phyloP scores from a whole-genome alignment of 129 eudicot species.

The Arctium lappa region DNA sequence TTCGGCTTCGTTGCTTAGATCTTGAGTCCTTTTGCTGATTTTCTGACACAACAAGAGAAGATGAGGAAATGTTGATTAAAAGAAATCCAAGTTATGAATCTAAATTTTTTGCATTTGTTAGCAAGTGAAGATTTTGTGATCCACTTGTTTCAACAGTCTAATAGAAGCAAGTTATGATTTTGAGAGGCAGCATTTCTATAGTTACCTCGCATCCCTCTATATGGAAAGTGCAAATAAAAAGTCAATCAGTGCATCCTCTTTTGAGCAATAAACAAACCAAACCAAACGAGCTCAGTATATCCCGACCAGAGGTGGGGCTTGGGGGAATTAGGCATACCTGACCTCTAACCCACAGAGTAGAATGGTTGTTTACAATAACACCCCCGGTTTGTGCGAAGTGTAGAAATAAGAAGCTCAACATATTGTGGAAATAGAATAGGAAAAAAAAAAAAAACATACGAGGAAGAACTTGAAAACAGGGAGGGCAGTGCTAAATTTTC shows the following conservation, averaged over 20 bases:
- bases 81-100: not conserved
- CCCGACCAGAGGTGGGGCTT: not conserved
- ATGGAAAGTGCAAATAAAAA: not conserved
- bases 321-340: not conserved
- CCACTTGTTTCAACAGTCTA: not conserved
- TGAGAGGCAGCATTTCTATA: no score
- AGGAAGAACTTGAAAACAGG: no score
- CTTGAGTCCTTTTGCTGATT: constrained; percentile 76
- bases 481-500: no score
- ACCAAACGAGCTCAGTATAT: not conserved
- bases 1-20: constrained; percentile 74
- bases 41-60: constrained; percentile 41
- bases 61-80: not conserved
- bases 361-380: no score
- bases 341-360: no score
- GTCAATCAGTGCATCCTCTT: not conserved
- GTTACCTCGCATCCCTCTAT: no score
- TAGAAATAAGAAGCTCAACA: no score
- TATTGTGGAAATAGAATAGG: no score
- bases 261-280: not conserved
- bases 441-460: no score
- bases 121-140: not conserved
- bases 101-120: not conserved
- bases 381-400: no score
- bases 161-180: no score